These are phyloP conservation scores for Astragalus glycyphyllos DNA, from an alignment of 306 rosid genomes.

Conservation along the genomic window DNA sequence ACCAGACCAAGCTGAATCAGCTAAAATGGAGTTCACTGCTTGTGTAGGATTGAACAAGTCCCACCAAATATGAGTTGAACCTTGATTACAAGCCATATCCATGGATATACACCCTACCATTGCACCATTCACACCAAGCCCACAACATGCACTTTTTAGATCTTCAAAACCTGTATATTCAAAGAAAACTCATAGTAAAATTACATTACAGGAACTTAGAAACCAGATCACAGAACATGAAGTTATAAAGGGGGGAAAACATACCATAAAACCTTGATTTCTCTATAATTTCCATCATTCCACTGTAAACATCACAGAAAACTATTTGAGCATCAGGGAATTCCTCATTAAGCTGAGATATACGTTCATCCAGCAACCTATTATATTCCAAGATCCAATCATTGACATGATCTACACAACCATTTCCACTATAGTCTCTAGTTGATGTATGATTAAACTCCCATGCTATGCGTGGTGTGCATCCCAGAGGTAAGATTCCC, in stretches of 20 bases:
- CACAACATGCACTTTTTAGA: conserved; percentile 72
- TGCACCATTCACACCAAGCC: conserved; percentile 73
- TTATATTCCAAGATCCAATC: conserved; percentile 67
- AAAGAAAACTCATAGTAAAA: not conserved
- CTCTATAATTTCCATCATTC: conserved; percentile 64
- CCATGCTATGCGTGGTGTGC: conserved; percentile 62
- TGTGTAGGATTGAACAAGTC: conserved; percentile 74
- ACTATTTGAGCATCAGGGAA: conserved; percentile 60
- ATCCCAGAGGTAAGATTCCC: conserved; percentile 82
- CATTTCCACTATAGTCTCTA: conserved; percentile 34
- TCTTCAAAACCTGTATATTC: conserved; percentile 56
- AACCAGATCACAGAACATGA: not conserved
- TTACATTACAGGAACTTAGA: not conserved
- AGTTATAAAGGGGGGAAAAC: not conserved
- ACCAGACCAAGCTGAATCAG: conserved; percentile 76
- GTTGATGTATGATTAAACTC: conserved; percentile 26
- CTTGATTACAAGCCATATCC: conserved; percentile 63
- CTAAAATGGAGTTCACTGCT: conserved; percentile 72
- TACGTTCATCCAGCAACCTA: conserved; percentile 49
- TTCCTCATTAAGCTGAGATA: conserved; percentile 53
- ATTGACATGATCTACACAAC: conserved; percentile 65
- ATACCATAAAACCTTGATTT: conserved; percentile 62
- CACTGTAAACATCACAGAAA: conserved; percentile 78
- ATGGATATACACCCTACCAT: conserved; percentile 74
- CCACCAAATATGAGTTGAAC: conserved; percentile 78